Conservation (phyloP, 176 grass and related monocot species). For the Phragmites australis region DNA sequence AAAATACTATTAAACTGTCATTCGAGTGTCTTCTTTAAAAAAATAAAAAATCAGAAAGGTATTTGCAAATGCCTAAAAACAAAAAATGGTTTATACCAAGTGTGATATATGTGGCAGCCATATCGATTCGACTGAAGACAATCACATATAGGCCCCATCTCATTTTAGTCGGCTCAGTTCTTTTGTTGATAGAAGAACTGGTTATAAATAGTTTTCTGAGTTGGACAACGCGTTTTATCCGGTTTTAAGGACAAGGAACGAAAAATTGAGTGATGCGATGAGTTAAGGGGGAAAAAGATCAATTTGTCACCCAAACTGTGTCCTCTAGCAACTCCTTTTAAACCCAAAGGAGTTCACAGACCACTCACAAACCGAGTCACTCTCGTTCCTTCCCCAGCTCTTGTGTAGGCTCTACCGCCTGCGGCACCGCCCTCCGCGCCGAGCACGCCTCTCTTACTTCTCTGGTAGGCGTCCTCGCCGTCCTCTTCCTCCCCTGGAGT, state of each 20-base stretch:
- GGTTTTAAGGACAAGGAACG: not conserved
- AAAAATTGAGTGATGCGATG: not conserved
- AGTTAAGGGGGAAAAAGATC: not conserved
- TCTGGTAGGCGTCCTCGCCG: not conserved
- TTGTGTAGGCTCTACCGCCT: not conserved
- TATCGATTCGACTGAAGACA: no score
- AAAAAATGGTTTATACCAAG: no score
- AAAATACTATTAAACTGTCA: no score
- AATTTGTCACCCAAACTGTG: not conserved
- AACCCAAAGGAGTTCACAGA: not conserved
- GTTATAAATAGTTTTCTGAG: not conserved
- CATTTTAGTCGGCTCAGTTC: no score
- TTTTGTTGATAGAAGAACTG: not conserved
- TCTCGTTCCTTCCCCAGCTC: not conserved
- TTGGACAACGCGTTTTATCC: not conserved
- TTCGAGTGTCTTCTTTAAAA: no score
- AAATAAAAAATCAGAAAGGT: no score
- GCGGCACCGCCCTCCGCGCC: not conserved
- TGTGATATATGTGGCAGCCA: no score
- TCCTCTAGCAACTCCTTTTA: not conserved
- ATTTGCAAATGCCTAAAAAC: no score
- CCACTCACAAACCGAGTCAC: not conserved
- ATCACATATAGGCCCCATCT: no score
- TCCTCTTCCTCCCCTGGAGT: not conserved
- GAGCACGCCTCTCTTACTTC: not conserved